A percentile compares a stretch with the other conserved stretches of the same genome.
These are phyloP conservation scores for Parmelia sp. DNA, from an alignment of 495 filamentous ascomycete species.

Conservation along the genomic window DNA sequence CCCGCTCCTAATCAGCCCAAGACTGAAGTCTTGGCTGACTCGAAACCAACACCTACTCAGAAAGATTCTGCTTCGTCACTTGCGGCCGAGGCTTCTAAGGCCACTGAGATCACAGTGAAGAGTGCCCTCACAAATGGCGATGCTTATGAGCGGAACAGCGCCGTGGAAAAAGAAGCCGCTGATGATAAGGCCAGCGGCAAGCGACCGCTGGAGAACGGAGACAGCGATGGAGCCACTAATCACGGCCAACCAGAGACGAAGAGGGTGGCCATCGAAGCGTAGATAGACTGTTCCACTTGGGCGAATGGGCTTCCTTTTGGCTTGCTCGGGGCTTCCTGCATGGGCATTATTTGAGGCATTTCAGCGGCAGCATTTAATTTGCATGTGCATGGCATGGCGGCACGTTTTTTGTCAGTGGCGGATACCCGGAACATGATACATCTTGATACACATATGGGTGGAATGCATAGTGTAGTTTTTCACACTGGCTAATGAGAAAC, in stretches of 20 bases:
- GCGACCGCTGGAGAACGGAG: slow-evolving; percentile 14
- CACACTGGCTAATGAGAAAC: background rate
- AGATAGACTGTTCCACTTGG: background rate
- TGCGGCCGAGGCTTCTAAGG: slow-evolving; percentile 30
- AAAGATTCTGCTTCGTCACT: slow-evolving; percentile 26
- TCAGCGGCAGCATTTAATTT: background rate
- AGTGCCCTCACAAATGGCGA: slow-evolving; percentile 8
- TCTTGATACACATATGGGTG: background rate
- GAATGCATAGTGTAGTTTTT: background rate
- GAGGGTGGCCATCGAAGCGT: slow-evolving; percentile 14
- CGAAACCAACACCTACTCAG: slow-evolving; percentile 17
- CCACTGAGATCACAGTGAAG: slow-evolving; percentile 3
- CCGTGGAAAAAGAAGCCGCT: background rate
- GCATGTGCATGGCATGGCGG: slow-evolving; percentile 1
- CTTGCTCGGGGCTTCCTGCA: background rate
- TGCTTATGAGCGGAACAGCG: background rate
- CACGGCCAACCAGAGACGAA: slow-evolving; percentile 13
- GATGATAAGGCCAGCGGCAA: slow-evolving; percentile 1
- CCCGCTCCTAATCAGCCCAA: slow-evolving; percentile 24
- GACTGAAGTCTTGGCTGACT: slow-evolving; percentile 20
- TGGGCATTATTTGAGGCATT: background rate
- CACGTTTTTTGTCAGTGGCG: background rate
- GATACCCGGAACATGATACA: background rate
- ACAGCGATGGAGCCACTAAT: slow-evolving; percentile 2
- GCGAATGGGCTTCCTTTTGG: background rate